Base-by-base conservation (phyloP, 129 eudicot genomes). In the Centella asiatica region DNA sequence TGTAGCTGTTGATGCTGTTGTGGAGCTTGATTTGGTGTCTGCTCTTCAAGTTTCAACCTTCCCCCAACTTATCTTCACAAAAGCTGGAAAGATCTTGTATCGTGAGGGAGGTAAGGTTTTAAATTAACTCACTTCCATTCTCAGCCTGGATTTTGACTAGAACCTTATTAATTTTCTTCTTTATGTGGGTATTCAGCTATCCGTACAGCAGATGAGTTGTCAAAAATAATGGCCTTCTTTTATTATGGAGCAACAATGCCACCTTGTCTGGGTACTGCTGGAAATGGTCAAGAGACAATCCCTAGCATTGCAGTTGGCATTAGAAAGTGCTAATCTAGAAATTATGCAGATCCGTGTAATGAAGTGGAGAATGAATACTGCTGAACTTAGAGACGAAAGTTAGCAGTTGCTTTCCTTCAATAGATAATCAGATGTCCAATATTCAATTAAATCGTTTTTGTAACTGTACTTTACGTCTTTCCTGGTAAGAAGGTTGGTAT, bases 201-300 rank as follows among this genome's bases (percentile, higher is more conserved):
- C 24, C 78, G 90, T 64, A 79, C 84, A 62, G 98, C 96, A 33
- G 98, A 84, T 29, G 98, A 92, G 62, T 67, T 85, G 75, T 82
- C 97, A 45, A 89, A 85, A 80, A 82, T 85, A 25, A 89, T 85
- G 95, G 88, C 95, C 5, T 82, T 80, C 88, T 89, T 77, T 53
- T 90, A 83, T 72, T 83, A 62, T 60, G 89, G 98, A 70, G 96
- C 90, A 50, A 84, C 88, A 65, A 92, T 81, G 85, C 96, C 98
- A 44, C 84, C 88, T 45, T 87, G 77, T 62, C 67, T 90, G 49
- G 34, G 26, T 45, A 29, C 50, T 44, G 34, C 54, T 45, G 75
- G 44, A 45, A 75, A 62, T 53, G 55, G 32, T 36, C 77, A 78
- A 65, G 97, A 90, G 53, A 26, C 52, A 19, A 75, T 90, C 52